Percentiles rank a stretch among this genome's conserved stretches.
phyloP scores from a whole-genome alignment of 1,139 yeast genomes.

The Torulaspora pretoriensis region DNA sequence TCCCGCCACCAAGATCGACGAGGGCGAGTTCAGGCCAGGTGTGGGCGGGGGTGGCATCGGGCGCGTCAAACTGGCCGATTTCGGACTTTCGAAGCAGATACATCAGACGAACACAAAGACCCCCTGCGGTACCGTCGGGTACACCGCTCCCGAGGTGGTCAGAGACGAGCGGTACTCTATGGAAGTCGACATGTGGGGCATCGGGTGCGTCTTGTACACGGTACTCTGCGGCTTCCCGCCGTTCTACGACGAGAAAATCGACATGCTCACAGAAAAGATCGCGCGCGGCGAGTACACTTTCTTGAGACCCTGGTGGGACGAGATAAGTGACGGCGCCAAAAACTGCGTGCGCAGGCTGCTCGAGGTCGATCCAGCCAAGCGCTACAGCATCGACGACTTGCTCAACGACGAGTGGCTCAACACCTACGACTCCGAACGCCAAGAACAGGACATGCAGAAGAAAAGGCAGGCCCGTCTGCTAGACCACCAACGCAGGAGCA shows the following conservation, averaged over 20 bases:
- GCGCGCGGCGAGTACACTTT: slow-evolving; percentile 80
- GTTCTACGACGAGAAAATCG: slow-evolving; percentile 83
- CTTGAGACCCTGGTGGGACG: slow-evolving; percentile 97
- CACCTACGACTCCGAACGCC: slow-evolving; percentile 27
- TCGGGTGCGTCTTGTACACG: slow-evolving; percentile 89
- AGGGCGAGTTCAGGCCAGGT: slow-evolving; percentile 73
- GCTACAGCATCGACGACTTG: slow-evolving; percentile 77
- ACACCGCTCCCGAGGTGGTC: slow-evolving; percentile 93
- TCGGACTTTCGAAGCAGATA: slow-evolving; percentile 85
- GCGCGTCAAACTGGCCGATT: slow-evolving; percentile 80
- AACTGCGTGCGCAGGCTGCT: slow-evolving; percentile 68
- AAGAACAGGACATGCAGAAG: slow-evolving; percentile 10
- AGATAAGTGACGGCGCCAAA: slow-evolving; percentile 74
- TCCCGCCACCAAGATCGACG: slow-evolving; percentile 64
- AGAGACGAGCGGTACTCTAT: slow-evolving; percentile 80
- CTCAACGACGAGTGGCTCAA: slow-evolving; percentile 78
- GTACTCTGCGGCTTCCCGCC: slow-evolving; percentile 95
- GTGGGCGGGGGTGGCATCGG: slow-evolving; percentile 93
- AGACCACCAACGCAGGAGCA: slow-evolving; percentile 16
- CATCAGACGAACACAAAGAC: slow-evolving; percentile 67
- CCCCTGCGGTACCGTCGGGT: slow-evolving; percentile 88
- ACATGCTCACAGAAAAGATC: slow-evolving; percentile 75
- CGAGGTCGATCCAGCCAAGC: slow-evolving; percentile 73
- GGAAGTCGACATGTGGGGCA: slow-evolving; percentile 93
- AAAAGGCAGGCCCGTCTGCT: slow-evolving; percentile 4